These are phyloP conservation scores for Fraxinus velutina DNA, from an alignment of 305 asterid species.

Conservation along the genomic window DNA sequence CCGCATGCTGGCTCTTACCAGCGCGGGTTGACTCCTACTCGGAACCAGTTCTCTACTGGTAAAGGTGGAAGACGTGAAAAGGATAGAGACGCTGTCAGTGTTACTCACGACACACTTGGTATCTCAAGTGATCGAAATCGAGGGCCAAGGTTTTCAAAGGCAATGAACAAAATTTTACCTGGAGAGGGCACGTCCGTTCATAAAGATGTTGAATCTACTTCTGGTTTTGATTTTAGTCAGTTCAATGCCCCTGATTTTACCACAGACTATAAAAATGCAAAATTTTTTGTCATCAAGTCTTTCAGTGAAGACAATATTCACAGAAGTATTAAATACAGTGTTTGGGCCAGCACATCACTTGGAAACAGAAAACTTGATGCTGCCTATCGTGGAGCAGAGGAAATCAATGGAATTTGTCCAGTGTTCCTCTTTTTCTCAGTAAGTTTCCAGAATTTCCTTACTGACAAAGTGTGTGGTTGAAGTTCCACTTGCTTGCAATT, in stretches of 20 bases:
- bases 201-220: conserved; percentile 56
- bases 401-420: conserved; percentile 59
- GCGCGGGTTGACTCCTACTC: conserved; percentile 55
- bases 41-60: conserved; percentile 50
- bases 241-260: conserved; percentile 64
- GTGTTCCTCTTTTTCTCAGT: conserved; percentile 91
- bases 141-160: conserved; percentile 93
- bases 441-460: conserved; percentile 27
- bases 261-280: conserved; percentile 66
- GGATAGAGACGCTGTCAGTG: conserved; percentile 53
- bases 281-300: conserved; percentile 88
- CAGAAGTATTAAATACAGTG: conserved; percentile 80
- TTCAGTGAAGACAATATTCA: conserved; percentile 97
- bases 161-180: conserved; percentile 49
- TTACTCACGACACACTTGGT: conserved; percentile 59
- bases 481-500: neutral
- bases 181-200: conserved; percentile 57
- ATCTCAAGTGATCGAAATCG: conserved; percentile 73
- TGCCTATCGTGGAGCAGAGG: conserved; percentile 74
- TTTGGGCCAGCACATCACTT: conserved; percentile 97
- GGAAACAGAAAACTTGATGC: conserved; percentile 96
- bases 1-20: conserved; percentile 57
- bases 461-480: neutral
- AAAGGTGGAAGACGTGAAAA: conserved; percentile 80
- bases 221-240: conserved; percentile 51